Evolutionary conservation across 345 rosid genomes (phyloP).

Genomic region (Gossypium herbaceum): DNA sequence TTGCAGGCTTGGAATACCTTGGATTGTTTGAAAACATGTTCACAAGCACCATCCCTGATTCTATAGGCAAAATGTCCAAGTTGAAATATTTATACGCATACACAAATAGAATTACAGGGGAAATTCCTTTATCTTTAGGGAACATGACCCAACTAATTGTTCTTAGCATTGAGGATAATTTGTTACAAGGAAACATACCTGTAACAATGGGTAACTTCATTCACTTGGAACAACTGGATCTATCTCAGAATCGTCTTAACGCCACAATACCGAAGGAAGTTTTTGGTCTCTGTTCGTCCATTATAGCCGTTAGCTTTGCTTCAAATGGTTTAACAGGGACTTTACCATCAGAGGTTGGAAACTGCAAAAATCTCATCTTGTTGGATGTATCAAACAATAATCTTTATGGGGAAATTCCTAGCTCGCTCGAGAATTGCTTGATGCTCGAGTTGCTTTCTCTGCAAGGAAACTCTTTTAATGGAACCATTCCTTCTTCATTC

Average conservation of each 20-base stretch:
- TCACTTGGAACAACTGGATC: neutral
- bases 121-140: constrained; percentile 13
- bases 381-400: constrained; percentile 5
- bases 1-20: constrained; percentile 12
- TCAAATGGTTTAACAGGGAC: constrained; percentile 12
- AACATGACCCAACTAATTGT: neutral
- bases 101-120: constrained; percentile 6
- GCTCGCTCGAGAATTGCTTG: neutral
- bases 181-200: constrained; percentile 23
- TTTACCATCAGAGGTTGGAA: constrained; percentile 6
- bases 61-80: constrained; percentile 10
- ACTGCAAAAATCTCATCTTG: neutral
- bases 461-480: constrained; percentile 3
- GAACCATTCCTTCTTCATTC: constrained; percentile 19
- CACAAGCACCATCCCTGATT: constrained; percentile 12
- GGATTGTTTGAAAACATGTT: neutral
- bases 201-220: constrained; percentile 11
- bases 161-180: neutral
- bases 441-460: neutral
- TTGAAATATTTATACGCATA: neutral
- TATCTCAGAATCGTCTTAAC: constrained; percentile 16
- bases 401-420: neutral
- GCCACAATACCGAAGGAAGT: constrained; percentile 15
- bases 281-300: neutral
- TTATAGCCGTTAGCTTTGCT: neutral